A percentile compares a stretch with the other conserved stretches of the same genome.
Conservation (phyloP, 352 stramenopile genomes). For the Pythium pyrilobum region DNA sequence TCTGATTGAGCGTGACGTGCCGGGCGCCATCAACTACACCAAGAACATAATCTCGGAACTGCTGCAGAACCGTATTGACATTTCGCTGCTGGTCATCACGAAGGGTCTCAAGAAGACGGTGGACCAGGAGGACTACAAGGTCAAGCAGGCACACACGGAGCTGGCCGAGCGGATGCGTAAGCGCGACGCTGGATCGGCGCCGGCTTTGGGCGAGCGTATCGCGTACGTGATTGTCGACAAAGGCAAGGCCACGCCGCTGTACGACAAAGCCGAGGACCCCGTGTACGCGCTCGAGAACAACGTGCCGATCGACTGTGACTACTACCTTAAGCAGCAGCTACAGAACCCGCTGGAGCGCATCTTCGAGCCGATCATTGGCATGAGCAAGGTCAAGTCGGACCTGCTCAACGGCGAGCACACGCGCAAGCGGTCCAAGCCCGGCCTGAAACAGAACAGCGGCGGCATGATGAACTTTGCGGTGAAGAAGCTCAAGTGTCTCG, state of each 20-base stretch:
- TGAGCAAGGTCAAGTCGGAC: slow-evolving; percentile 88
- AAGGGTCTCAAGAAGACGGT: slow-evolving; percentile 99
- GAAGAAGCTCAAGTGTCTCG: slow-evolving; percentile 97
- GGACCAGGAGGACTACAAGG: slow-evolving; percentile 97
- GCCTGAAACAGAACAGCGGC: slow-evolving; percentile 92
- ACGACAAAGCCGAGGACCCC: slow-evolving; percentile 98
- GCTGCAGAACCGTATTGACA: slow-evolving; percentile 99
- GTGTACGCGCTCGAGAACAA: slow-evolving; percentile 99
- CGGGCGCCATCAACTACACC: slow-evolving; percentile 95
- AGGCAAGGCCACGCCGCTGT: slow-evolving; percentile 93
- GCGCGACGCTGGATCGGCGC: slow-evolving; percentile 95
- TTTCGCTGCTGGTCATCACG: slow-evolving; percentile 99
- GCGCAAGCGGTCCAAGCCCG: slow-evolving; percentile 96
- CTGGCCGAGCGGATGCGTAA: slow-evolving; percentile 98
- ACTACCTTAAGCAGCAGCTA: slow-evolving; percentile 99
- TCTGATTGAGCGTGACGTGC: slow-evolving; percentile 95
- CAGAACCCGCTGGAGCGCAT: slow-evolving; percentile 97
- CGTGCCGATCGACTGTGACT: slow-evolving; percentile 98
- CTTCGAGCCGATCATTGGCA: slow-evolving; percentile 97
- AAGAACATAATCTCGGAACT: slow-evolving; percentile 98
- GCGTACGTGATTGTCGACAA: slow-evolving; percentile 99
- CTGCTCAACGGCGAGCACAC: slow-evolving; percentile 98
- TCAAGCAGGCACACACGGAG: slow-evolving; percentile 99
- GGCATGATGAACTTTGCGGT: slow-evolving; percentile 99
- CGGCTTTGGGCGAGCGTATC: slow-evolving; percentile 97